Percentiles rank a stretch among this genome's conserved stretches.
These are phyloP conservation scores for Pseudoturritis turrita DNA, from an alignment of 345 rosid species.

Conservation along the genomic window DNA sequence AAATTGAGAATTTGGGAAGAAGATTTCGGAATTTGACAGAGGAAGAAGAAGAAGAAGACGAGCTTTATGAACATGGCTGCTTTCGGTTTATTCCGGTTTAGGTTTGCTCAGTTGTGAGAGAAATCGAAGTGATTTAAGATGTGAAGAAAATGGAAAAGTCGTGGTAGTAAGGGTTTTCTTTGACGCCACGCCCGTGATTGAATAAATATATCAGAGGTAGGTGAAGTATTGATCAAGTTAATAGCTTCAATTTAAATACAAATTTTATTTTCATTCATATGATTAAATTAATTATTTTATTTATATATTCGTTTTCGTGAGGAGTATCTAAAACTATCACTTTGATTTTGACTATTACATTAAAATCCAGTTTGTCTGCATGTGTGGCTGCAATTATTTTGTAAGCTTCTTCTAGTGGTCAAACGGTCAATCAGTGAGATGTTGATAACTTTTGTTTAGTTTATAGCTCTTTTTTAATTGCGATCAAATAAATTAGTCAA, in stretches of 20 bases:
- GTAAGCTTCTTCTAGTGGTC: background rate
- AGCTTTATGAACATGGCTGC: constrained; percentile 24
- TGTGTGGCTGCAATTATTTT: constrained; percentile 17
- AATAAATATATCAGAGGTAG: constrained; percentile 3
- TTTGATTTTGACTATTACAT: constrained; percentile 9
- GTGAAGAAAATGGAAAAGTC: constrained; percentile 7
- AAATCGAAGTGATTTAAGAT: background rate
- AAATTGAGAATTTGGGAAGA: constrained; percentile 24
- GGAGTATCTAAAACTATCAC: background rate
- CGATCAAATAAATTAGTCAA: background rate
- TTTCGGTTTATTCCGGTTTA: constrained; percentile 20
- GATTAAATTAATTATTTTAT: background rate
- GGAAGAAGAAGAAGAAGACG: constrained; percentile 3
- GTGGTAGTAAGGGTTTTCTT: constrained; percentile 1
- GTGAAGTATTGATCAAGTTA: constrained; percentile 17
- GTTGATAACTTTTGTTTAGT: constrained; percentile 7
- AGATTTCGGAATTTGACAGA: constrained; percentile 11
- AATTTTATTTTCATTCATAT: background rate
- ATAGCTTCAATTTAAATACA: background rate
- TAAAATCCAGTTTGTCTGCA: constrained; percentile 20
- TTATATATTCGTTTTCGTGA: constrained; percentile 10
- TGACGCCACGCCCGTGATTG: constrained; percentile 4
- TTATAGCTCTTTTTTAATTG: background rate
- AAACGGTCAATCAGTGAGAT: background rate
- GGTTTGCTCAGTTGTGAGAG: background rate